phyloP scores from a whole-genome alignment of 176 grass and related monocot species.

The Carex littledalei region DNA sequence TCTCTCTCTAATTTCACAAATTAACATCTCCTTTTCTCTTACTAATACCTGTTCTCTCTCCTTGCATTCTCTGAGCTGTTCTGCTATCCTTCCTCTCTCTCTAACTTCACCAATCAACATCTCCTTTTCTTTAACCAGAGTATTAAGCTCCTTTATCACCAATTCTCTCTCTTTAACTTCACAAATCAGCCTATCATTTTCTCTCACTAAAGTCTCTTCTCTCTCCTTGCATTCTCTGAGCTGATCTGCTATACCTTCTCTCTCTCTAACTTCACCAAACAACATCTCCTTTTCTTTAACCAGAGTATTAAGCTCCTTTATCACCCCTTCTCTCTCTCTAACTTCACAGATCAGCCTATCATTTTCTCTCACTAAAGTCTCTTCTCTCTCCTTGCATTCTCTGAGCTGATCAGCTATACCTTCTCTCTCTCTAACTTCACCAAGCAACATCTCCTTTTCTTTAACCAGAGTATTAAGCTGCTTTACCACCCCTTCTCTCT shows the following conservation, averaged over 20 bases:
- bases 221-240: background rate
- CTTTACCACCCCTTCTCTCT: too few relatives aligned
- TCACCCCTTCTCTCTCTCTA: constrained; percentile 10
- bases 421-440: too few relatives aligned
- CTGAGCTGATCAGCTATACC: too few relatives aligned
- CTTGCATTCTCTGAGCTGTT: constrained; percentile 46
- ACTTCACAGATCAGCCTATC: too few relatives aligned
- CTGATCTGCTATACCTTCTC: too few relatives aligned
- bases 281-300: too few relatives aligned
- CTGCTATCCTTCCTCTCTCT: constrained; percentile 32
- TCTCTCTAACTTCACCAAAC: too few relatives aligned
- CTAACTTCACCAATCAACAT: constrained; percentile 36
- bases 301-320: too few relatives aligned
- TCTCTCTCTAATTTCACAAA: constrained; percentile 28
- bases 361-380: too few relatives aligned
- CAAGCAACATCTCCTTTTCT: too few relatives aligned
- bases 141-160: constrained; percentile 31
- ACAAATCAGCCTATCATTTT: constrained; percentile 32
- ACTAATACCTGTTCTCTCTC: constrained; percentile 43
- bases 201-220: constrained; percentile 32
- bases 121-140: background rate
- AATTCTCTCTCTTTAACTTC: constrained; percentile 38
- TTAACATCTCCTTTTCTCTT: constrained; percentile 45
- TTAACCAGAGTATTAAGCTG: too few relatives aligned
- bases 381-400: too few relatives aligned